Evolutionary conservation across 164 flowering plant genomes (phyloP).

Genomic region (Liquidambar formosana): DNA sequence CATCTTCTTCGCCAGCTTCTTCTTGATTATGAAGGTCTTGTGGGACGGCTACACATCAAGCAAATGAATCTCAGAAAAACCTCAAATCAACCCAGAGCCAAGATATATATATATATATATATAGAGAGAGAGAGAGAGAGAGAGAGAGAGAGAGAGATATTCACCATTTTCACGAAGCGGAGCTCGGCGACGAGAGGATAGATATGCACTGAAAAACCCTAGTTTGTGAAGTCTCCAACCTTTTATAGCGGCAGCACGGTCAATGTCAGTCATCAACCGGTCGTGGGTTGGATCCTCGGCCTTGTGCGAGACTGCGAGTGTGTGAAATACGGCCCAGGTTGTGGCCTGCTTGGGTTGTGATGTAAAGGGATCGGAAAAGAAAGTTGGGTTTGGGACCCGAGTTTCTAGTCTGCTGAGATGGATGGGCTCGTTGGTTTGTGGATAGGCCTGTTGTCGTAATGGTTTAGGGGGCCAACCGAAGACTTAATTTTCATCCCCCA

Average conservation of each 20-base stretch:
- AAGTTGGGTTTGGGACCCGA: too few relatives aligned
- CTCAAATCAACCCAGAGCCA: not conserved
- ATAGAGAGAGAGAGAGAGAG: not conserved
- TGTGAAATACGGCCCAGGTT: too few relatives aligned
- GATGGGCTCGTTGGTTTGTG: too few relatives aligned
- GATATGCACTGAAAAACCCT: not conserved
- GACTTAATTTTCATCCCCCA: too few relatives aligned
- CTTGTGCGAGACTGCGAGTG: too few relatives aligned
- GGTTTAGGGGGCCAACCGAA: too few relatives aligned
- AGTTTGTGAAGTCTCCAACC: not conserved
- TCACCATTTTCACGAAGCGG: slow-evolving; percentile 1
- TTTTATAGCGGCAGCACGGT: not conserved
- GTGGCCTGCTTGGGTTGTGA: too few relatives aligned
- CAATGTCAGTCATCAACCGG: too few relatives aligned
- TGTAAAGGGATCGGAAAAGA: too few relatives aligned
- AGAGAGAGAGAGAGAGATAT: not conserved
- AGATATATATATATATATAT: not conserved
- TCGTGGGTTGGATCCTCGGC: too few relatives aligned
- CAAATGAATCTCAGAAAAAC: not conserved
- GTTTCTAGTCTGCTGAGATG: too few relatives aligned
- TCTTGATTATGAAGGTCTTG: slow-evolving; percentile 60
- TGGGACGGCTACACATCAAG: slow-evolving; percentile 48
- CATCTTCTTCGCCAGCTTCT: slow-evolving; percentile 68
- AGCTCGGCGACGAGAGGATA: not conserved
- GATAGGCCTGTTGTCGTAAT: too few relatives aligned